Evolutionary conservation across 2,329 filamentous ascomycete species (phyloP).

Genomic region (Phialophora tarda): DNA sequence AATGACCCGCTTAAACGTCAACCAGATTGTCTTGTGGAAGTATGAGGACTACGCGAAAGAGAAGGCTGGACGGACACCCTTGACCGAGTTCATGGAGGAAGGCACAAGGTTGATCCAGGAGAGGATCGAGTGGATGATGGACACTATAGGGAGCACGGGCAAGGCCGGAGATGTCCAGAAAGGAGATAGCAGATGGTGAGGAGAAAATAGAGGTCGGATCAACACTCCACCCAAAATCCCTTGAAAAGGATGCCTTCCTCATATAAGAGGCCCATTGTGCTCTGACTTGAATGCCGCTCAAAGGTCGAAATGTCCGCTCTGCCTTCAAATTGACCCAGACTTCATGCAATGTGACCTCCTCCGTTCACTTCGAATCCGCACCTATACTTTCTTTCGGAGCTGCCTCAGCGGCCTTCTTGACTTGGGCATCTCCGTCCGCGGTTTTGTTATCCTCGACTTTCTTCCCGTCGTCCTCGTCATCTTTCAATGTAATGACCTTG

Average conservation of each 20-base stretch:
- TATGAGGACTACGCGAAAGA: slow-evolving; percentile 58
- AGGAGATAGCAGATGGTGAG: slow-evolving; percentile 6
- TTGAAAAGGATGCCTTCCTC: not conserved
- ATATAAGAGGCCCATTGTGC: not conserved
- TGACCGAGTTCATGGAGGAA: slow-evolving; percentile 62
- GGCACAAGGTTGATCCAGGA: slow-evolving; percentile 61
- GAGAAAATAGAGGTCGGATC: not conserved
- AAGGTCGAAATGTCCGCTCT: not conserved
- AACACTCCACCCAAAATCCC: not conserved
- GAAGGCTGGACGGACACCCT: slow-evolving; percentile 57
- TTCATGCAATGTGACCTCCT: not conserved
- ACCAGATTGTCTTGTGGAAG: slow-evolving; percentile 56
- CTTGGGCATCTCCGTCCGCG: slow-evolving; percentile 56
- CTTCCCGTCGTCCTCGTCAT: slow-evolving; percentile 52
- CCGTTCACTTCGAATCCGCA: slow-evolving; percentile 23
- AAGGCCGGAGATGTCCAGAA: slow-evolving; percentile 41
- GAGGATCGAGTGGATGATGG: slow-evolving; percentile 63
- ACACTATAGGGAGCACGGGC: slow-evolving; percentile 52
- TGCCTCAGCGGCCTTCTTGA: slow-evolving; percentile 67
- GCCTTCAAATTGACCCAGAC: not conserved
- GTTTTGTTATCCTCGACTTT: slow-evolving; percentile 51
- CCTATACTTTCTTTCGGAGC: slow-evolving; percentile 48
- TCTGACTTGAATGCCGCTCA: not conserved
- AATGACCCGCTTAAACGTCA: slow-evolving; percentile 64
- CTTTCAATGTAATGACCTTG: slow-evolving; percentile 68